Evolutionary conservation across 208 protist genomes (phyloP), one percentile per base, ranked within the genome.

Genomic region (Trichomonas tenax): DNA sequence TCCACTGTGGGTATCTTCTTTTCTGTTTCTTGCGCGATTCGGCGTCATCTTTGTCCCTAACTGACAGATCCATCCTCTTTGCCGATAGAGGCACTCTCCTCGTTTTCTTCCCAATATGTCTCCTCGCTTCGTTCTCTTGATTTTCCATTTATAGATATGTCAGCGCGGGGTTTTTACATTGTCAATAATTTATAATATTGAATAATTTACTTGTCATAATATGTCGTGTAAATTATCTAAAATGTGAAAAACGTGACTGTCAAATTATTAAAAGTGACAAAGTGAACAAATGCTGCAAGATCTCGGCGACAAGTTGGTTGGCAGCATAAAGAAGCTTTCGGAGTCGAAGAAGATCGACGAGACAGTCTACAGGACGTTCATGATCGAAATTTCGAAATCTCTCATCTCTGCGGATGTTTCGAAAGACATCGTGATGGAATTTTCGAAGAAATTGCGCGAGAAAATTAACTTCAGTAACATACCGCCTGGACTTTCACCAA

Each of bases 1-100:
- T 81, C 36, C 96, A 96, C 10, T 82, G 49, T 6, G 82, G 97
- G 11, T 95, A 95, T 34, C 96, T 97, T 44, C 96, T 63, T 40
- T 36, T 96, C 88, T 96, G 63, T 95, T 97, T 89, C 44, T 96
- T 38, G 6, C 51, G 23, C 1, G 0, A 14, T 58, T 51, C 58
- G 21, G 2, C 26, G 4, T 72, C 26, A 31, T 8, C 58, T 72
- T 17, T n/a, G 58, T n/a, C 26, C 11, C 26, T 26, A n/a, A n/a
- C 58, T n/a, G 11, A n/a, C 15, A 15, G 49, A 58, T 15, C 11
- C 8, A 15, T 15, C 15, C 2, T n/a, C 4, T 21, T n/a, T n/a
- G 21, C 3, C 4, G 58, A 72, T 6, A 72, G 21, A 72, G 58
- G 58, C 8, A 72, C 26, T 21, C 58, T 72, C 58, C 58, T 17